Conservation (phyloP, 306 rosid species). For the Comarum palustre region DNA sequence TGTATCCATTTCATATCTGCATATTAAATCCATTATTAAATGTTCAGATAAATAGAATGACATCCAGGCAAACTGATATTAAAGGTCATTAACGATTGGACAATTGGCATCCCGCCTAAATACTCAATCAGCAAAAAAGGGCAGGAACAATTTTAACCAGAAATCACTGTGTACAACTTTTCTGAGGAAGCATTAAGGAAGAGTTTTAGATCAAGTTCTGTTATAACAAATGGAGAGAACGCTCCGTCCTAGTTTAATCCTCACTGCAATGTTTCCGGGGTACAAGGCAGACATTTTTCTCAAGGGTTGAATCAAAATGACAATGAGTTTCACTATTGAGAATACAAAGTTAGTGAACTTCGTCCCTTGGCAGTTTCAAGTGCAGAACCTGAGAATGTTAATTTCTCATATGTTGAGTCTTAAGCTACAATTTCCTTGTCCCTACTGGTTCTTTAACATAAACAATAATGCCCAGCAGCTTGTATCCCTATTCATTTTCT, state of each 20-base stretch:
- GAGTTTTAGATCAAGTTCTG: not conserved
- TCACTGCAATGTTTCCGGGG: not conserved
- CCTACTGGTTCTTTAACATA: not conserved
- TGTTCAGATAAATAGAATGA: slow-evolving; percentile 15
- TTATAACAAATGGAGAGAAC: not conserved
- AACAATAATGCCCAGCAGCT: not conserved
- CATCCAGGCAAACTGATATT: not conserved
- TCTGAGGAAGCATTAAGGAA: not conserved
- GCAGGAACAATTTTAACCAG: not conserved
- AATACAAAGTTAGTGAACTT: not conserved
- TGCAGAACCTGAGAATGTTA: not conserved
- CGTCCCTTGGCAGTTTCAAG: not conserved
- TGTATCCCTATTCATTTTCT: not conserved
- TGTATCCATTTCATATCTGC: slow-evolving; percentile 42
- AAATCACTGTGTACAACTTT: not conserved
- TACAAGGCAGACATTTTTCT: not conserved
- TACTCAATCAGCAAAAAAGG: not conserved
- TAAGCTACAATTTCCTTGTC: not conserved
- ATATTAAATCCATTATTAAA: slow-evolving; percentile 24
- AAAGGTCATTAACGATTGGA: not conserved
- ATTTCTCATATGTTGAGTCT: not conserved
- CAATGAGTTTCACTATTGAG: not conserved
- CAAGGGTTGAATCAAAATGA: not conserved
- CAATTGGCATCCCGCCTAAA: not conserved
- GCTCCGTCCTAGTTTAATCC: not conserved